Conservation (phyloP, 495 filamentous ascomycete genomes). For the Aspergillus kassunensis region DNA sequence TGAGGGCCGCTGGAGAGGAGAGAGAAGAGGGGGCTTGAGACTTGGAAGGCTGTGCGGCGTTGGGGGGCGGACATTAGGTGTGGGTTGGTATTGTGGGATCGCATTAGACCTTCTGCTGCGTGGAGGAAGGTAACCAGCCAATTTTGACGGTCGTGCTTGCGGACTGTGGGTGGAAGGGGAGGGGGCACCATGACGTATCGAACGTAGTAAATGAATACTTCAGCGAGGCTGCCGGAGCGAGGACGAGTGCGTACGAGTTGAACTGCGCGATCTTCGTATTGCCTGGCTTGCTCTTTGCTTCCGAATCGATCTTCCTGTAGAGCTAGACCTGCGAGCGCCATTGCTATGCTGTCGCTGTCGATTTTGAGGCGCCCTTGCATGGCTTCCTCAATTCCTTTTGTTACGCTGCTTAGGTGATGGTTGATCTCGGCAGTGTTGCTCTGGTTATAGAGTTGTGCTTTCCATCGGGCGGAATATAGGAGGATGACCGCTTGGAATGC, state of each 20-base stretch:
- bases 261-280: slow-evolving; percentile 30
- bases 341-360: slow-evolving; percentile 28
- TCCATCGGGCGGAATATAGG: slow-evolving; percentile 39
- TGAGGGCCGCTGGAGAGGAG: slow-evolving; percentile 44
- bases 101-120: slow-evolving; percentile 36
- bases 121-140: slow-evolving; percentile 39
- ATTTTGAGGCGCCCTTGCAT: slow-evolving; percentile 15
- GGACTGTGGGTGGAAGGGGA: neutral
- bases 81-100: slow-evolving; percentile 24
- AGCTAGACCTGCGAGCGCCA: slow-evolving; percentile 38
- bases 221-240: slow-evolving; percentile 22
- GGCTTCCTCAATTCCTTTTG: slow-evolving; percentile 26
- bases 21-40: slow-evolving; percentile 39
- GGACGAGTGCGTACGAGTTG: slow-evolving; percentile 30
- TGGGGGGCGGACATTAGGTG: slow-evolving; percentile 30
- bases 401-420: slow-evolving; percentile 22
- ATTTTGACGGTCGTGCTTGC: slow-evolving; percentile 17
- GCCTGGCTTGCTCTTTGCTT: slow-evolving; percentile 22
- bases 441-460: slow-evolving; percentile 25
- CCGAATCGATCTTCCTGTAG: slow-evolving; percentile 44
- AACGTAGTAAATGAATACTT: slow-evolving; percentile 38
- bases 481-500: slow-evolving; percentile 38
- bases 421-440: slow-evolving; percentile 23
- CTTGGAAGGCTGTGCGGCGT: slow-evolving; percentile 32
- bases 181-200: slow-evolving; percentile 30